Conservation (phyloP, 192 early-diverging fungal species). For the Umbelopsis ramanniana region DNA sequence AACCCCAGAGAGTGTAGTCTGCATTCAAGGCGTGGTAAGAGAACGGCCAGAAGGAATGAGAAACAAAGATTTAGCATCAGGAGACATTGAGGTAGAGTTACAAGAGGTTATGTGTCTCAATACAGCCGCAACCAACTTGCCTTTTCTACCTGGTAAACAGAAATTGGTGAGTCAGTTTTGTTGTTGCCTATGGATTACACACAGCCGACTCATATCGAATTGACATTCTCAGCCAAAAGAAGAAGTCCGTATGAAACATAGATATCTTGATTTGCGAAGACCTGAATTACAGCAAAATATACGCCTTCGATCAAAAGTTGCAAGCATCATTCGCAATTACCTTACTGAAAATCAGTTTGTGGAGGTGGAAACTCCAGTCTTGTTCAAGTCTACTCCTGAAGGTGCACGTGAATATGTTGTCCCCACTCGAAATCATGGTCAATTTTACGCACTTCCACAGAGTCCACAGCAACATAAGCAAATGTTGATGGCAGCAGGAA, state of each 20-base stretch:
- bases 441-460: slow-evolving; percentile 89
- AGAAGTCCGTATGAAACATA: slow-evolving; percentile 72
- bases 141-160: slow-evolving; percentile 61
- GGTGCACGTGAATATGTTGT: slow-evolving; percentile 95
- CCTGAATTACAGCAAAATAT: slow-evolving; percentile 76
- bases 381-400: slow-evolving; percentile 93
- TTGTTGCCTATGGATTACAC: slow-evolving; percentile 30
- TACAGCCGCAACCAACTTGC: slow-evolving; percentile 59
- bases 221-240: slow-evolving; percentile 68
- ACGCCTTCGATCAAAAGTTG: slow-evolving; percentile 66
- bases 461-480: slow-evolving; percentile 96
- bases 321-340: slow-evolving; percentile 70
- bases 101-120: slow-evolving; percentile 68
- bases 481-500: slow-evolving; percentile 86
- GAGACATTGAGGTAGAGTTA: slow-evolving; percentile 76
- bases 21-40: slow-evolving; percentile 66
- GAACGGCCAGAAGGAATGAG: slow-evolving; percentile 54
- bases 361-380: slow-evolving; percentile 91
- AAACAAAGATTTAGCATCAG: slow-evolving; percentile 52
- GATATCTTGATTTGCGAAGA: slow-evolving; percentile 85
- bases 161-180: slow-evolving; percentile 44
- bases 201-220: not conserved
- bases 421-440: slow-evolving; percentile 74
- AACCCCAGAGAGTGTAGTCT: slow-evolving; percentile 74
- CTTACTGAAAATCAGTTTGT: slow-evolving; percentile 73